Evolutionary conservation across 139 green algal species (phyloP), one percentile per base, ranked within the genome.

Genomic region (Picochlorum costavermella): DNA sequence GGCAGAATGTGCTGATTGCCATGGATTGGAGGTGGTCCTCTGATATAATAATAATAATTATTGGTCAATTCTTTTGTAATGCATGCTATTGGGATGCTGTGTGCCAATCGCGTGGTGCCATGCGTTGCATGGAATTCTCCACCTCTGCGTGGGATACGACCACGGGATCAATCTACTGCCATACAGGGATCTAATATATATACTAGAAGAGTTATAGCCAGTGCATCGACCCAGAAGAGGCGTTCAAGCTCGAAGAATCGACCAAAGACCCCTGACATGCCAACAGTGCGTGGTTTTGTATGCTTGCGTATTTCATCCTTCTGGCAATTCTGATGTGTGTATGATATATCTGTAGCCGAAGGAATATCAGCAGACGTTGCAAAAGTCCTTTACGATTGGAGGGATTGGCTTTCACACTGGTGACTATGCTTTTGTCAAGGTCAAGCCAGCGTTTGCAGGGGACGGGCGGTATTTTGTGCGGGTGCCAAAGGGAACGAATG

Each of bases 401-500:
- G 88, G 88, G 28, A 66, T 90, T 17, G 88, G 88, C 0, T 64
- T 93, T 55, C 86, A 93, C 63, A 85, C 72, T 8, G 86, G 80
- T 17, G 73, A 92, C 49, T 80, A 86, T 23, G 78, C 87, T 11
- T 74, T 71, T 48, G 84, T 94, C 17, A 65, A 85, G 5, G 81
- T 96, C 17, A 53, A 76, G 13, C 89, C 89, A 6, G 89, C 89
- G 0, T 77, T 69, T 53, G 88, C 89, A 3, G 83, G 81, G 0
- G 85, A 95, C 23, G 89, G 89, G 1, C 58, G 88, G 1, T 95
- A 95, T 65, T 94, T 96, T 80, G 86, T 94, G 6, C 75, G 74
- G 4, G 84, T 92, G 10, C 70, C 74, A 43, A 28, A 50, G 3
- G 76, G 65, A 23, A 75, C 73, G 17, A 79, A 80, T 31, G 45